Conservation (phyloP, 805 yeast species). For the Kodamaea restingae region DNA sequence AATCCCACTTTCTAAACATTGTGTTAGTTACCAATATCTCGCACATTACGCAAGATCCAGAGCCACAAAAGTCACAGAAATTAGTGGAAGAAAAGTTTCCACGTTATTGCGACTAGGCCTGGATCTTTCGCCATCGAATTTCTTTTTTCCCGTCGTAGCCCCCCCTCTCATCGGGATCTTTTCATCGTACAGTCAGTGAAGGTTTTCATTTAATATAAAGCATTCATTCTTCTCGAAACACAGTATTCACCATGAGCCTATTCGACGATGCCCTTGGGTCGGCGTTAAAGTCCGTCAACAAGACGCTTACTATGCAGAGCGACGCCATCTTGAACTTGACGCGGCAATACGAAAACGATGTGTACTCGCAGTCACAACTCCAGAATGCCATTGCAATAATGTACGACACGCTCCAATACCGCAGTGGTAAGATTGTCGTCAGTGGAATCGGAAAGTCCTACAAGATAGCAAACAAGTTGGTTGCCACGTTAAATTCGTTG, state of each 20-base stretch:
- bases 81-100: neutral
- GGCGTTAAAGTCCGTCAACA: constrained; percentile 33
- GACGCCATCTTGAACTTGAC: constrained; percentile 45
- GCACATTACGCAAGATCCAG: neutral
- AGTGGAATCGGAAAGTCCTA: constrained; percentile 84
- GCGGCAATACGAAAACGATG: constrained; percentile 42
- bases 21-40: too few relatives aligned
- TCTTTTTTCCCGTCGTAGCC: neutral
- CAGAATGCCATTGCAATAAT: constrained; percentile 41
- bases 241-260: neutral
- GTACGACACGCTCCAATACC: constrained; percentile 16
- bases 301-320: constrained; percentile 44
- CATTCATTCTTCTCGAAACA: neutral
- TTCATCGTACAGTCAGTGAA: neutral
- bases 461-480: constrained; percentile 73
- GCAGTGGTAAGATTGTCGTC: constrained; percentile 66
- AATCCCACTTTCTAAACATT: too few relatives aligned
- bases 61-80: neutral
- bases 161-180: neutral
- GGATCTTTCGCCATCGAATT: neutral
- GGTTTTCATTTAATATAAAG: too few relatives aligned
- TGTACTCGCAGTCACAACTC: constrained; percentile 44
- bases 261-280: neutral
- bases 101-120: neutral
- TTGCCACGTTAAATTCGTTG: constrained; percentile 78